These are phyloP conservation scores for Corymbia maculata DNA, from an alignment of 345 rosid species.

Conservation along the genomic window DNA sequence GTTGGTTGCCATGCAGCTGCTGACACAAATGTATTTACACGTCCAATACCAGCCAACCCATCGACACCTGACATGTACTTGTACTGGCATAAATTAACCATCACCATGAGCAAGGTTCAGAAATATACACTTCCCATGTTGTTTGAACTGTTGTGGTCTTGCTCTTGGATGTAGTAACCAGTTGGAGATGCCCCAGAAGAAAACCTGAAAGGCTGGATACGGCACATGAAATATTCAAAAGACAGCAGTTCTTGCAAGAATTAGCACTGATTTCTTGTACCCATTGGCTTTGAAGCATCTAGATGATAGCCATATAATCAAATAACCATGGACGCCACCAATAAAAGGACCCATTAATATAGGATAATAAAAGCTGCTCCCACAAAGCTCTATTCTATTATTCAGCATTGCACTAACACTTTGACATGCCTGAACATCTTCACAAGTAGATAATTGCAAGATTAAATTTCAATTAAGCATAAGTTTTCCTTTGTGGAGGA, in stretches of 20 bases:
- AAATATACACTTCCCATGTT: conserved; percentile 54
- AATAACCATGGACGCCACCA: neutral
- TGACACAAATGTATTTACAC: conserved; percentile 68
- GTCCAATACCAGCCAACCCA: conserved; percentile 94
- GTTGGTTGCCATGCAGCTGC: conserved; percentile 81
- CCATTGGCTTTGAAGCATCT: neutral
- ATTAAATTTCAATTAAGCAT: neutral
- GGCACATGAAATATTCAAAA: neutral
- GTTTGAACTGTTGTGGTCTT: conserved; percentile 39
- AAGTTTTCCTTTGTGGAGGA: neutral
- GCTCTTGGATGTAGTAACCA: conserved; percentile 37
- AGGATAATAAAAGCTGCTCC: neutral
- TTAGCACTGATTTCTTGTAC: neutral
- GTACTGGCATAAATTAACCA: conserved; percentile 66
- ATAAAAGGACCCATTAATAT: neutral
- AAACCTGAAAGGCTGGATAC: neutral
- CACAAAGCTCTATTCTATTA: neutral
- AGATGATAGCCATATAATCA: neutral
- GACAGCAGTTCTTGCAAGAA: neutral
- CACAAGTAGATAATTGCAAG: neutral
- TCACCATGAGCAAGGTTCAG: conserved; percentile 63
- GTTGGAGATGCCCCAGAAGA: neutral
- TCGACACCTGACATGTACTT: conserved; percentile 83
- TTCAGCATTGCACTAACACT: neutral
- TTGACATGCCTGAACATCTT: neutral